Evolutionary conservation across 371 early-diverging fungal genomes (phyloP).

Genomic region (Batrachochytrium dendrobatidis): DNA sequence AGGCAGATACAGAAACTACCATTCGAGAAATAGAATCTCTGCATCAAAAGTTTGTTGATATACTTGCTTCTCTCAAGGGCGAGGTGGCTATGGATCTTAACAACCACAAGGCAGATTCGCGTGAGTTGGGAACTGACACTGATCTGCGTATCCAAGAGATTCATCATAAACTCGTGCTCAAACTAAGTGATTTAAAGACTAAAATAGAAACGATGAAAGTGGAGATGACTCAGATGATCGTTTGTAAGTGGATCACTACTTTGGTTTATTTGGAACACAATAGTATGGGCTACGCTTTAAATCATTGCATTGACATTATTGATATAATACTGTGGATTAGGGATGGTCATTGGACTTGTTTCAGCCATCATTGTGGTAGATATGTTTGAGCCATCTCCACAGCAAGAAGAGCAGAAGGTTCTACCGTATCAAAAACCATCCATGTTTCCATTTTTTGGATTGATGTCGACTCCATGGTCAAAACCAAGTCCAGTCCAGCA

Average conservation of each 20-base stretch:
- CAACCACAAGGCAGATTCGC: slow-evolving; percentile 75
- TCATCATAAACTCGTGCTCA: slow-evolving; percentile 73
- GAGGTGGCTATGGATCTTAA: slow-evolving; percentile 87
- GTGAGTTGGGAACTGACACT: slow-evolving; percentile 67
- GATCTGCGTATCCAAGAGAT: slow-evolving; percentile 81
- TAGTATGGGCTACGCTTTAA: too few relatives aligned
- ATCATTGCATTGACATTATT: not conserved
- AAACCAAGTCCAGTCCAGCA: too few relatives aligned
- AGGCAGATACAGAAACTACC: slow-evolving; percentile 64
- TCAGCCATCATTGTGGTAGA: not conserved
- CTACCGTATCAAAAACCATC: not conserved
- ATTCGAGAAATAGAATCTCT: slow-evolving; percentile 72
- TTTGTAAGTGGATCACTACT: slow-evolving; percentile 15
- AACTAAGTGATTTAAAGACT: slow-evolving; percentile 75
- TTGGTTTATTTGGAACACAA: too few relatives aligned
- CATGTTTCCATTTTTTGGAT: not conserved
- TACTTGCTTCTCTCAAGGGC: slow-evolving; percentile 66
- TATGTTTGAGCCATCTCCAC: not conserved
- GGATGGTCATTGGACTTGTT: slow-evolving; percentile 1
- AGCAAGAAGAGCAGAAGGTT: not conserved
- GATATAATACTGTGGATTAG: not conserved
- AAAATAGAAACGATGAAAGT: slow-evolving; percentile 76
- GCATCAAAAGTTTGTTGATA: slow-evolving; percentile 66
- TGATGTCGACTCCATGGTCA: too few relatives aligned
- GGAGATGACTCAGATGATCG: slow-evolving; percentile 29